Evolutionary conservation across 495 filamentous ascomycete species (phyloP), one percentile per base, ranked within the genome.

Genomic region (Clavariopsis aquatica): DNA sequence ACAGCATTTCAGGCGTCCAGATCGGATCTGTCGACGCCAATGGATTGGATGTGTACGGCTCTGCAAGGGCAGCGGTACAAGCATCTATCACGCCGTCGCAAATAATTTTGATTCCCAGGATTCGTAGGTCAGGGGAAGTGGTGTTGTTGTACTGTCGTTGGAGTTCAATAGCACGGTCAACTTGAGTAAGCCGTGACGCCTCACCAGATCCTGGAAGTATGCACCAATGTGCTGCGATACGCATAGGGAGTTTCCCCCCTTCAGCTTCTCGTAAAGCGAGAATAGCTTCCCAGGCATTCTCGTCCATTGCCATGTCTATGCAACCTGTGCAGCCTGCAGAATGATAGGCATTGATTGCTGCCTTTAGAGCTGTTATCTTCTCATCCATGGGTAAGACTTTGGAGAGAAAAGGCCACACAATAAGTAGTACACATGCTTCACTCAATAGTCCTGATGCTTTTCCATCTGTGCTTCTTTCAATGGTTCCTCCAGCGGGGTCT

Each of bases 291-390:
- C 85, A 88, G 23, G 77, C 76, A 9, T 76, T 77, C 28, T 87
- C 81, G 45, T 87, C 84, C 85, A 88, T 87, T n/a, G 85, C 85
- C 84, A 89, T 87, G 64, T 89, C 86, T 0, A 89, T 78, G 58
- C 85, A 56, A 0, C 86, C 85, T 1, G 86, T 88, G 62, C 86
- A 87, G 2, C 85, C 85, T 3, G 76, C 76, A 0, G 78, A 75
- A 31, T 80, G 80, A 66, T 87, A 87, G 10, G 79, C 76, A 4
- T 62, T 46, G 15, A 85, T 76, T 0, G 84, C 85, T 0, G 74
- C 72, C 38, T 74, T 71, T 51, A 87, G 70, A 0, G 84, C 80
- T n/a, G 64, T 72, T 10, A 80, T 64, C n/a, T 84, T 81, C 59
- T 86, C 82, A 24, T 80, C 78, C 62, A 80, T 77, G 10, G 78